Percentiles rank a stretch among this genome's conserved stretches.
phyloP scores from a whole-genome alignment of 352 stramenopile species.

The Pythium pyrilobum region DNA sequence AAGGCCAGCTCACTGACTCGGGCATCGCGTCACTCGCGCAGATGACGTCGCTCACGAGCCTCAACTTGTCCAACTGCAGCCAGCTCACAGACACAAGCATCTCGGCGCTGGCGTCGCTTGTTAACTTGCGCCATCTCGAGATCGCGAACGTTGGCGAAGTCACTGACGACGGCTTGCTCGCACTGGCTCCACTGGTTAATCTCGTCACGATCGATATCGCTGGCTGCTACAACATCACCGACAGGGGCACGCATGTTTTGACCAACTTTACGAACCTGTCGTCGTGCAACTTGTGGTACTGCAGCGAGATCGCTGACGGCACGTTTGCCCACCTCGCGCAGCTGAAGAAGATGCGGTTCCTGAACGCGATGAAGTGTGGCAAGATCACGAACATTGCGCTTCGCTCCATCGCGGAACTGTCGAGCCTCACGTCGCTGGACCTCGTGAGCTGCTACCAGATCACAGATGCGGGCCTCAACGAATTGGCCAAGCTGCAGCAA shows the following conservation, averaged over 20 bases:
- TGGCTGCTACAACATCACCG: conserved; percentile 79
- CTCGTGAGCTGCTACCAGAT: conserved; percentile 75
- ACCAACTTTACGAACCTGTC: conserved; percentile 44
- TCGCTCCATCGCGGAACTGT: conserved; percentile 38
- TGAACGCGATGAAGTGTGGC: conserved; percentile 83
- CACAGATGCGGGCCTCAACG: conserved; percentile 41
- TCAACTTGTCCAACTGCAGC: conserved; percentile 78
- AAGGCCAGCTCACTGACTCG: conserved; percentile 62
- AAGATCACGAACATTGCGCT: conserved; percentile 58
- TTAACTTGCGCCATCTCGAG: conserved; percentile 63
- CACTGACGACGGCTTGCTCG: conserved; percentile 46
- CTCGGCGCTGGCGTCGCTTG: conserved; percentile 33
- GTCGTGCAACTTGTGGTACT: conserved; percentile 81
- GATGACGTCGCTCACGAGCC: conserved; percentile 52
- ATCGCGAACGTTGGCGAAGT: conserved; percentile 75
- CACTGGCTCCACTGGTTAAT: conserved; percentile 45
- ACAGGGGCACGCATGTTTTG: conserved; percentile 55
- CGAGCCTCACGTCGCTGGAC: conserved; percentile 61
- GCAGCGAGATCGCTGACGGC: conserved; percentile 61
- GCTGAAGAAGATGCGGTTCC: conserved; percentile 52
- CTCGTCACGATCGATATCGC: conserved; percentile 64
- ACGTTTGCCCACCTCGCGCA: conserved; percentile 53
- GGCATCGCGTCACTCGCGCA: conserved; percentile 42
- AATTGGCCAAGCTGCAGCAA: conserved; percentile 31
- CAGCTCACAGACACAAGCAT: conserved; percentile 68